Evolutionary conservation across 768 basidiomycete genomes (phyloP).

Genomic region (Amanita pseudoporphyria): DNA sequence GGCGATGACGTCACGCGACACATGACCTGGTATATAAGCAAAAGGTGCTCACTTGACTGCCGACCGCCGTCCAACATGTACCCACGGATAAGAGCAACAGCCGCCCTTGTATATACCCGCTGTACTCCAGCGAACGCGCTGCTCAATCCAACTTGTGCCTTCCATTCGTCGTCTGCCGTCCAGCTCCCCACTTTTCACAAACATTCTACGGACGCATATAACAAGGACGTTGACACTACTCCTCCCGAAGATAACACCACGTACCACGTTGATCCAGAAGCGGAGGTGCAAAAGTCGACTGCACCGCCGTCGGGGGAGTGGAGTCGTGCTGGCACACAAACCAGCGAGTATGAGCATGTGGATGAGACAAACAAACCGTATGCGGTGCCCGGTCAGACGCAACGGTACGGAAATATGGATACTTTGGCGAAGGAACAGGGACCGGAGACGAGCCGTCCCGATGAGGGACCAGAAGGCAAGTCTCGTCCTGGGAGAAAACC

Average conservation of each 20-base stretch:
- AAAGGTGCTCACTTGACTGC: background rate
- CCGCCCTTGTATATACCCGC: background rate
- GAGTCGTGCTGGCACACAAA: conserved; percentile 30
- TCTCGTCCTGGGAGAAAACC: conserved; percentile 20
- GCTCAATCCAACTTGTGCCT: background rate
- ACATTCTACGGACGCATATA: conserved; percentile 34
- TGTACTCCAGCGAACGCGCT: background rate
- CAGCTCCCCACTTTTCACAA: conserved; percentile 1
- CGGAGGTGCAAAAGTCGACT: conserved; percentile 38
- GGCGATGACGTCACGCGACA: background rate
- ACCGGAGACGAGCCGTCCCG: conserved; percentile 21
- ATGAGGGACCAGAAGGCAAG: conserved; percentile 28
- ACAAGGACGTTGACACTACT: conserved; percentile 36
- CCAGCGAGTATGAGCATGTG: conserved; percentile 24
- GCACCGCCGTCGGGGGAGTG: conserved; percentile 38
- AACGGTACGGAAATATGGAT: conserved; percentile 20
- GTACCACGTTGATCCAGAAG: conserved; percentile 36
- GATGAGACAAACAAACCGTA: conserved; percentile 24
- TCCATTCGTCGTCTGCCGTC: background rate
- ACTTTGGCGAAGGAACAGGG: conserved; percentile 22
- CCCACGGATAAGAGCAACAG: background rate
- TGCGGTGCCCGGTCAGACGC: conserved; percentile 19
- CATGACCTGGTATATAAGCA: background rate
- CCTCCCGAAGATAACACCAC: conserved; percentile 30
- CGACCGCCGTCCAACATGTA: background rate